Evolutionary conservation across 2,329 filamentous ascomycete species (phyloP).

Genomic region (Dothistroma septosporum): DNA sequence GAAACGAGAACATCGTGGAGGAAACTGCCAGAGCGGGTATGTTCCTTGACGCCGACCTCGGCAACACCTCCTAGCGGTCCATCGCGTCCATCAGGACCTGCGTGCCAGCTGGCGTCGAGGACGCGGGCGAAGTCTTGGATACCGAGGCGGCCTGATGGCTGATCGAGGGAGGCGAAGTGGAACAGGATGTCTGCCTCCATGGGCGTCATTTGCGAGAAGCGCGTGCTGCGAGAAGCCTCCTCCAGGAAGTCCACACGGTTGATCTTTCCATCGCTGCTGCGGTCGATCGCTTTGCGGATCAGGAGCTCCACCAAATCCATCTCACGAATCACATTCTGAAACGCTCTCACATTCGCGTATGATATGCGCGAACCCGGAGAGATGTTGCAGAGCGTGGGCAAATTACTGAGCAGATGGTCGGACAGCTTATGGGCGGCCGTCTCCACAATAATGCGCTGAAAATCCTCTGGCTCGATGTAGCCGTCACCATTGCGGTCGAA

Average conservation of each 20-base stretch:
- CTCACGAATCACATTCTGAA: conserved; percentile 95
- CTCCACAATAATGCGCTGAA: conserved; percentile 92
- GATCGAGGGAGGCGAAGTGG: conserved; percentile 92
- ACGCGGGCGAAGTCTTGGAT: conserved; percentile 89
- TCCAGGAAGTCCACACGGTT: conserved; percentile 91
- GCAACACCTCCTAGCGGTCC: conserved; percentile 45
- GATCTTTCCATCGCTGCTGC: conserved; percentile 86
- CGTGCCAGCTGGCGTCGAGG: conserved; percentile 86
- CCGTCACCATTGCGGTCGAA: conserved; percentile 91
- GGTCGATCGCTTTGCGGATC: conserved; percentile 76
- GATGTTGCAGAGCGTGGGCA: conserved; percentile 92
- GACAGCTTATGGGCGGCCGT: conserved; percentile 95
- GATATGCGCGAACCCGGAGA: conserved; percentile 87
- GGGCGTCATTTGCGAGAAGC: conserved; percentile 93
- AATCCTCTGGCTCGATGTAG: conserved; percentile 92
- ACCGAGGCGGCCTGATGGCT: conserved; percentile 78
- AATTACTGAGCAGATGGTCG: conserved; percentile 86
- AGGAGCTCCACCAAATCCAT: conserved; percentile 97
- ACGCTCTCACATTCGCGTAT: conserved; percentile 94
- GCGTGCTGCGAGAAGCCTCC: conserved; percentile 83
- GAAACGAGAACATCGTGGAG: conserved; percentile 68
- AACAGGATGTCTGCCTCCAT: conserved; percentile 99
- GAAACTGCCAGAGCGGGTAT: conserved; percentile 54
- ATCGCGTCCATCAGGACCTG: conserved; percentile 42
- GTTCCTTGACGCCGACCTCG: conserved; percentile 50